Percentiles rank a stretch among this genome's conserved stretches.
Evolutionary conservation across 2,329 filamentous ascomycete genomes (phyloP).

Genomic region (Penicillium nordicum): DNA sequence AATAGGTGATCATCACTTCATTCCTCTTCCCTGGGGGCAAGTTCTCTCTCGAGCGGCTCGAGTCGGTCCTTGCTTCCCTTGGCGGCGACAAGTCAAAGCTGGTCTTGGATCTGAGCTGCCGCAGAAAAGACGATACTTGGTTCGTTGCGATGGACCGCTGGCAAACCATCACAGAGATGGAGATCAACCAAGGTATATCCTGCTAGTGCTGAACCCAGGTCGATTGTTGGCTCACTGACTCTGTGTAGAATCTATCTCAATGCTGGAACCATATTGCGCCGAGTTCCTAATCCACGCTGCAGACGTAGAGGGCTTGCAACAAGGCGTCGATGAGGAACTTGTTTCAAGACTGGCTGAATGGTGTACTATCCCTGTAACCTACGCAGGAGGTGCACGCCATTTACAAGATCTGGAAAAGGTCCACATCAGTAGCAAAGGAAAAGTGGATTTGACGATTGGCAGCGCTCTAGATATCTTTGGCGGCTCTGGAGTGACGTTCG

Average conservation of each 20-base stretch:
- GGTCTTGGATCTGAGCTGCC: slow-evolving; percentile 92
- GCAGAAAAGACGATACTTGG: slow-evolving; percentile 73
- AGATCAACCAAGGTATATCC: slow-evolving; percentile 72
- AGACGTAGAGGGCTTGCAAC: slow-evolving; percentile 91
- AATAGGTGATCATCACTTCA: slow-evolving; percentile 93
- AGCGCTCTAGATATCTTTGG: slow-evolving; percentile 96
- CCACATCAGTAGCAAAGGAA: slow-evolving; percentile 70
- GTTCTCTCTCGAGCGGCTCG: slow-evolving; percentile 74
- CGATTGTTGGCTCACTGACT: slow-evolving; percentile 7
- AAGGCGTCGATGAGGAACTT: slow-evolving; percentile 82
- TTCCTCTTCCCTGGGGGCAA: slow-evolving; percentile 82
- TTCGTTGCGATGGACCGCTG: slow-evolving; percentile 99
- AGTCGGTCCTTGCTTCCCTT: slow-evolving; percentile 69
- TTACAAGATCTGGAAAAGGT: slow-evolving; percentile 81
- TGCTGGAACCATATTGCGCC: slow-evolving; percentile 85
- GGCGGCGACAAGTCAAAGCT: slow-evolving; percentile 73
- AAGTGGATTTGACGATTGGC: slow-evolving; percentile 90
- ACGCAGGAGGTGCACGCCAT: slow-evolving; percentile 86
- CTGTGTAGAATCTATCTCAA: slow-evolving; percentile 68
- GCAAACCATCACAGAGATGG: slow-evolving; percentile 97
- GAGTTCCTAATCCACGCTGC: slow-evolving; percentile 97
- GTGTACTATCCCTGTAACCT: slow-evolving; percentile 91
- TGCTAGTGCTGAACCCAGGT: neutral
- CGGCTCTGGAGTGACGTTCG: slow-evolving; percentile 78
- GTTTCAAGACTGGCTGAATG: slow-evolving; percentile 74